These are phyloP conservation scores for Oleoguttula mirabilis DNA, from an alignment of 495 filamentous ascomycete species.

Conservation along the genomic window DNA sequence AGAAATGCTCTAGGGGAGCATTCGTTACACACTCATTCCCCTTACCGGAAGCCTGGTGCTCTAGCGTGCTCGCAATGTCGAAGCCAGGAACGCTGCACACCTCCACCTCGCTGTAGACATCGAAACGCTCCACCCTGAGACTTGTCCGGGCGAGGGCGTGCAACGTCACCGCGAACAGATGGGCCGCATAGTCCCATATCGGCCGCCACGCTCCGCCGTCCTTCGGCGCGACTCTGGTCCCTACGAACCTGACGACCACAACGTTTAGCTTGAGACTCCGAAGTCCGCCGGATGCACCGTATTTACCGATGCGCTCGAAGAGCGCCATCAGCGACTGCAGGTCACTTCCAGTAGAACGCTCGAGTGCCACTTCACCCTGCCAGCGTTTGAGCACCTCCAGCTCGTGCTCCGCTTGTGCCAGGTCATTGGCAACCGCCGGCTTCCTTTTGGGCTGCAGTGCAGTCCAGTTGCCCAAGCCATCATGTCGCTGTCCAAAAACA, in stretches of 20 bases:
- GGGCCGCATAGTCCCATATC: background rate
- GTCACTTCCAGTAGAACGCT: background rate
- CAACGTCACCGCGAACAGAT: background rate
- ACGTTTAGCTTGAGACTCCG: background rate
- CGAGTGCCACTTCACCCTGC: background rate
- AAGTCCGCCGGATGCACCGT: background rate
- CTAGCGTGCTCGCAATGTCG: no score
- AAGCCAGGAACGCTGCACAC: background rate
- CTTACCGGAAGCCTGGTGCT: no score
- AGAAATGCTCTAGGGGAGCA: no score
- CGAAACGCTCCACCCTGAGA: background rate
- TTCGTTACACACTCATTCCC: no score
- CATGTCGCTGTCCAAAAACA: background rate
- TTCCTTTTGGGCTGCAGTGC: background rate
- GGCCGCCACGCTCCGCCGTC: constrained; percentile 1
- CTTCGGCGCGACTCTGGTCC: background rate
- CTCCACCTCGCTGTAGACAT: background rate
- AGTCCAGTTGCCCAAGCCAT: background rate
- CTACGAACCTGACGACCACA: background rate
- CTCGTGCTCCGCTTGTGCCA: background rate
- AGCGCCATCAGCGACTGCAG: background rate
- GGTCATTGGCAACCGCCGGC: background rate
- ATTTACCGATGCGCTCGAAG: background rate
- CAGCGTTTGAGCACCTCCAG: background rate
- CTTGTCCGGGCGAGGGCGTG: background rate